Percentiles rank a stretch among this genome's conserved stretches.
These are phyloP conservation scores for Tuber microsphaerosporum DNA, from an alignment of 495 filamentous ascomycete species.

Conservation along the genomic window DNA sequence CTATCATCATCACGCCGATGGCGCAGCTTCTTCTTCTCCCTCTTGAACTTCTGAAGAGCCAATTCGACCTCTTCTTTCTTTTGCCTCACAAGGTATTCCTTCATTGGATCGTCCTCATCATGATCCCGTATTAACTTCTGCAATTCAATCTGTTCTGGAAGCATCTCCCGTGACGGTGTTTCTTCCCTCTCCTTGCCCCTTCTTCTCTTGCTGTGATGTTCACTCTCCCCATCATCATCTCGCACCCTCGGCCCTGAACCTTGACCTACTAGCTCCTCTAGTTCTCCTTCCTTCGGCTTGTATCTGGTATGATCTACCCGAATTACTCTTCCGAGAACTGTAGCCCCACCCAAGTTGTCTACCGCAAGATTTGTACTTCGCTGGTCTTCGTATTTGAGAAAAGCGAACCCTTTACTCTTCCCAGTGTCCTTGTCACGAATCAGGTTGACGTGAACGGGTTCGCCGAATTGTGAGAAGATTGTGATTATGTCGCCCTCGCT, in stretches of 20 bases:
- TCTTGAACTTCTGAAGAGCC: slow-evolving; percentile 55
- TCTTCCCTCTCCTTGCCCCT: slow-evolving; percentile 41
- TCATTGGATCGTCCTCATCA: slow-evolving; percentile 98
- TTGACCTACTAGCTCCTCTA: slow-evolving; percentile 54
- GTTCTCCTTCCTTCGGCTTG: slow-evolving; percentile 79
- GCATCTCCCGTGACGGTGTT: slow-evolving; percentile 36
- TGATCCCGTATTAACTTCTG: slow-evolving; percentile 66
- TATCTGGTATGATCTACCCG: slow-evolving; percentile 90
- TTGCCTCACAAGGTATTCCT: slow-evolving; percentile 74
- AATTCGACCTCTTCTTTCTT: slow-evolving; percentile 78
- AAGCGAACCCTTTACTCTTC: slow-evolving; percentile 86
- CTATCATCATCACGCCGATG: slow-evolving; percentile 11
- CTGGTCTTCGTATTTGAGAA: slow-evolving; percentile 97
- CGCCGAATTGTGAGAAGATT: slow-evolving; percentile 95
- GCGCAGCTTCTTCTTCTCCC: slow-evolving; percentile 36
- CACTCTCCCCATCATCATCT: slow-evolving; percentile 45
- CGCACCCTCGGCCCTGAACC: slow-evolving; percentile 43
- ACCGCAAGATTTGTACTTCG: slow-evolving; percentile 90
- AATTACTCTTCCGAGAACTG: slow-evolving; percentile 69
- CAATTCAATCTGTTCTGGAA: slow-evolving; percentile 70
- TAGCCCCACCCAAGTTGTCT: slow-evolving; percentile 84
- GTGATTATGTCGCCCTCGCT: slow-evolving; percentile 93
- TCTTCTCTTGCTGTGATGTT: slow-evolving; percentile 41
- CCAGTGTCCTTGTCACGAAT: slow-evolving; percentile 92
- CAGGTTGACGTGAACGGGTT: slow-evolving; percentile 84